A percentile compares a stretch with the other conserved stretches of the same genome.
These are phyloP conservation scores for Wickerhamiella spandovensis DNA, from an alignment of 805 yeast species.

Conservation along the genomic window DNA sequence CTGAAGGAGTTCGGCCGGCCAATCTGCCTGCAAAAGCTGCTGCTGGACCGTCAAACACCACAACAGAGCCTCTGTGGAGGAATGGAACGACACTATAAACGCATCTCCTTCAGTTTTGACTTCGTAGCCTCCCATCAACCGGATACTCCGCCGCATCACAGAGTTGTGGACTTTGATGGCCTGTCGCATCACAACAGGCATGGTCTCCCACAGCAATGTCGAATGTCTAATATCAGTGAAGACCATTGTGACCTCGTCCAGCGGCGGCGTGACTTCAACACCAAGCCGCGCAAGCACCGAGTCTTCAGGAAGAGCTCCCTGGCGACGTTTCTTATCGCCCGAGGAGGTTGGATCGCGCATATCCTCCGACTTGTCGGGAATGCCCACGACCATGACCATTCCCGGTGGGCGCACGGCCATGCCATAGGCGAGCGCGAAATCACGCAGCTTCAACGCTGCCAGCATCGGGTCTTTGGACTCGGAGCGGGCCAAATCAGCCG, in stretches of 20 bases:
- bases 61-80: slow-evolving; percentile 74
- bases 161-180: slow-evolving; percentile 91
- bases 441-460: slow-evolving; percentile 88
- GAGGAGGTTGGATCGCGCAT: neutral
- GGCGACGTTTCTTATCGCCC: slow-evolving; percentile 29
- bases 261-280: slow-evolving; percentile 81
- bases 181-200: slow-evolving; percentile 75
- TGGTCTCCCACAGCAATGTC: slow-evolving; percentile 84
- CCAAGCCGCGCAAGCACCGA: slow-evolving; percentile 70
- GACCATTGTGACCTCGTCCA: slow-evolving; percentile 87
- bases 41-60: slow-evolving; percentile 94
- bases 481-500: slow-evolving; percentile 79
- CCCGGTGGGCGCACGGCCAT: slow-evolving; percentile 67
- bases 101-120: slow-evolving; percentile 99
- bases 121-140: slow-evolving; percentile 93
- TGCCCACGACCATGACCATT: slow-evolving; percentile 52
- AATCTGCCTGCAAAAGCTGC: slow-evolving; percentile 68
- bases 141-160: slow-evolving; percentile 82
- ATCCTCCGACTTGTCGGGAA: neutral
- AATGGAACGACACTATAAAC: slow-evolving; percentile 92
- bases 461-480: slow-evolving; percentile 65
- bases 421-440: slow-evolving; percentile 89
- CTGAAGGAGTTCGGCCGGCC: slow-evolving; percentile 89
- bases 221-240: slow-evolving; percentile 96
- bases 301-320: slow-evolving; percentile 49